Conservation (phyloP, 2,329 filamentous ascomycete species). For the Colletotrichum spinosum region DNA sequence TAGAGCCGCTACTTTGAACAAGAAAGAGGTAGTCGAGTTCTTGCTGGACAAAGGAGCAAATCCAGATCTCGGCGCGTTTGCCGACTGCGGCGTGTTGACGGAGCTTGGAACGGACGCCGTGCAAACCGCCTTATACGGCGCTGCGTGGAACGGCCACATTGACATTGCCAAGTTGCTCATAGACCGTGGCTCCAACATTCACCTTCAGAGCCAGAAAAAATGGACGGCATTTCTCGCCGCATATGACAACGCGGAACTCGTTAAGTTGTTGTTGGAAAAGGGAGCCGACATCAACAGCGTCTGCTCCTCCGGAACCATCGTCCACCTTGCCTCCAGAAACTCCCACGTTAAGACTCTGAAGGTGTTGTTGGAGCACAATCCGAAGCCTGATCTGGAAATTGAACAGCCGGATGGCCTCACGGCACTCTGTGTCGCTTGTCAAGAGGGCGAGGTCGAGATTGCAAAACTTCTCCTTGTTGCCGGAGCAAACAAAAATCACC, state of each 20-base stretch:
- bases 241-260: slow-evolving; percentile 6
- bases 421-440: slow-evolving; percentile 32
- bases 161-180: slow-evolving; percentile 5
- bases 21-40: slow-evolving; percentile 3
- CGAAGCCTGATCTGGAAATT: slow-evolving; percentile 32
- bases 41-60: slow-evolving; percentile 3
- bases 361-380: slow-evolving; percentile 25
- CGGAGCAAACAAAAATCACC: slow-evolving; percentile 37
- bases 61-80: background rate
- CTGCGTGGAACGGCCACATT: background rate
- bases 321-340: slow-evolving; percentile 26
- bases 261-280: slow-evolving; percentile 11
- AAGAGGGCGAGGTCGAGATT: slow-evolving; percentile 7
- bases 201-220: background rate
- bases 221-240: slow-evolving; percentile 17
- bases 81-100: background rate
- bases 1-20: background rate
- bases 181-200: background rate
- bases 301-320: slow-evolving; percentile 15
- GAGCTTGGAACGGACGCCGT: background rate
- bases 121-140: slow-evolving; percentile 15
- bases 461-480: slow-evolving; percentile 34
- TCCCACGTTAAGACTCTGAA: slow-evolving; percentile 20
- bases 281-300: slow-evolving; percentile 18
- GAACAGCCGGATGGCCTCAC: slow-evolving; percentile 19